These are phyloP conservation scores for Chlamydomonas schloesseri DNA, from an alignment of 139 green algal genomes.

Conservation along the genomic window DNA sequence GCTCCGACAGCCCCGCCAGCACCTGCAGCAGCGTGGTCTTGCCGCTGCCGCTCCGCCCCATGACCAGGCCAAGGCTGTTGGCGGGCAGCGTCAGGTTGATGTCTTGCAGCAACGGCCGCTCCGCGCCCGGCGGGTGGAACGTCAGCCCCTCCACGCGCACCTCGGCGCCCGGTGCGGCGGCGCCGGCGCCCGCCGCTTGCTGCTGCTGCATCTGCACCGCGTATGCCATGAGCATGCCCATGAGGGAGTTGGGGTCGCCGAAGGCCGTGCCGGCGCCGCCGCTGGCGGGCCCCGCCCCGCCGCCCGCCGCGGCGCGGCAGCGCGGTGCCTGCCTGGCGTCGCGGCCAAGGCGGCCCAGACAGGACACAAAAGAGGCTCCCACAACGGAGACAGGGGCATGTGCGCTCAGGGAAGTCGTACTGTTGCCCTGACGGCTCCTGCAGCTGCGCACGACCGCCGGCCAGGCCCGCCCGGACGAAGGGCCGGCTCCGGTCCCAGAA, in stretches of 20 bases:
- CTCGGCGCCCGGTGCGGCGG: background rate
- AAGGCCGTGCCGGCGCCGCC: background rate
- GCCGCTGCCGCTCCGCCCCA: conserved; percentile 84
- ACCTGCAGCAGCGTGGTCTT: conserved; percentile 94
- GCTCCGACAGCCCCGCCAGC: conserved; percentile 75
- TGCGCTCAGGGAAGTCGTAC: no score
- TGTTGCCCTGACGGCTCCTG: no score
- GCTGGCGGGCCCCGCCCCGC: background rate
- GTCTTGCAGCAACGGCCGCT: conserved; percentile 73
- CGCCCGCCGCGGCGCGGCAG: background rate
- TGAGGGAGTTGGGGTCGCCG: conserved; percentile 34
- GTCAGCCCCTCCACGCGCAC: conserved; percentile 47
- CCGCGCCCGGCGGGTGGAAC: conserved; percentile 72
- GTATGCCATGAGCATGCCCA: conserved; percentile 27
- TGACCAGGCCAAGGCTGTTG: conserved; percentile 85
- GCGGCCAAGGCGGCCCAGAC: no score
- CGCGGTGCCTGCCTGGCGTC: no score
- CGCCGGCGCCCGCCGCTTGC: background rate
- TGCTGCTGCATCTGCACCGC: conserved; percentile 38
- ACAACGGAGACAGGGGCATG: no score
- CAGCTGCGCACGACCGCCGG: no score
- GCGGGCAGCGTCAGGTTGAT: conserved; percentile 76
- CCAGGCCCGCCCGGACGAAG: no score
- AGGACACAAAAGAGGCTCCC: no score
- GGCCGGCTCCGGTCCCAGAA: no score